Conservation (phyloP, 2,329 filamentous ascomycete species). For the Colletotrichum phormii region DNA sequence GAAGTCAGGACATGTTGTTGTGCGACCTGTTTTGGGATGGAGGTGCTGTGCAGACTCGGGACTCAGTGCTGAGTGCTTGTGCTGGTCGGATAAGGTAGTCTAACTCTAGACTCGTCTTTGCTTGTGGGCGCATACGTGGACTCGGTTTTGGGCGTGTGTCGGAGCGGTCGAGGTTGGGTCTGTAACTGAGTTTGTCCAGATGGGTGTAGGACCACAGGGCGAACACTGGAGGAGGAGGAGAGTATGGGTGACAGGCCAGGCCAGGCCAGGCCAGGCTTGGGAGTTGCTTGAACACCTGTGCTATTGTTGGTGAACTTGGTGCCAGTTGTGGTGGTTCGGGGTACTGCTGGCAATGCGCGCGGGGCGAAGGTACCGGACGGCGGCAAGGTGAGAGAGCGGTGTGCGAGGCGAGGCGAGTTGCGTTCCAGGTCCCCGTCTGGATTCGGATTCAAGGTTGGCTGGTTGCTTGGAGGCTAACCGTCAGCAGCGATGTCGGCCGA, state of each 20-base stretch:
- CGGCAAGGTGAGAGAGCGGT: conserved; percentile 19
- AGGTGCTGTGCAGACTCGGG: neutral
- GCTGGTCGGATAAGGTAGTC: conserved; percentile 12
- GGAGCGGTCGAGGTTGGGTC: conserved; percentile 15
- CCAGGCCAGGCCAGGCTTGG: neutral
- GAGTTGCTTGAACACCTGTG: neutral
- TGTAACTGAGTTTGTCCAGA: neutral
- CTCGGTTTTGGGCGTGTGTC: conserved; percentile 33
- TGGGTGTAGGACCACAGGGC: conserved; percentile 4
- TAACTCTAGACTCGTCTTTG: conserved; percentile 29
- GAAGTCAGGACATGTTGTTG: conserved; percentile 36
- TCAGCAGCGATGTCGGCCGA: conserved; percentile 27
- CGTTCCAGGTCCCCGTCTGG: neutral
- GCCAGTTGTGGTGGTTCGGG: neutral
- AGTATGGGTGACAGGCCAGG: conserved; percentile 1
- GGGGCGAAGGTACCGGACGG: conserved; percentile 1
- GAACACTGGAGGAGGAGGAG: neutral
- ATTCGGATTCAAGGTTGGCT: neutral
- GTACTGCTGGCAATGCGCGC: neutral
- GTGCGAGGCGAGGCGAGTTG: conserved; percentile 1
- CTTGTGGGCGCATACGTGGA: conserved; percentile 25
- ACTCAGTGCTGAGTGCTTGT: neutral
- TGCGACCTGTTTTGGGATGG: conserved; percentile 26
- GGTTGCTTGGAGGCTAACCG: neutral
- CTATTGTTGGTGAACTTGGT: neutral